A percentile compares a stretch with the other conserved stretches of the same genome.
Conservation (phyloP, 2,329 filamentous ascomycete genomes). For the Sclerotiophoma versabilis region DNA sequence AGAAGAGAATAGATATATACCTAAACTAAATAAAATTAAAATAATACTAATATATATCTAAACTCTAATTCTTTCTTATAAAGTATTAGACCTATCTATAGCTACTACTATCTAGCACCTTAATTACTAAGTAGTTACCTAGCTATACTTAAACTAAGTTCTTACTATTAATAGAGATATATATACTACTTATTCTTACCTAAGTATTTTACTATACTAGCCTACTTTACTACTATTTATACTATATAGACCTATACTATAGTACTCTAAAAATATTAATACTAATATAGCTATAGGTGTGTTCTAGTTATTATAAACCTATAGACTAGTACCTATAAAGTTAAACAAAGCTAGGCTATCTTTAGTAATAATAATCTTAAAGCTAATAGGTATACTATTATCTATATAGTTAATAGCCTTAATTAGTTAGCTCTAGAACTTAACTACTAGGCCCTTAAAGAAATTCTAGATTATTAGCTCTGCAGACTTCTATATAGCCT, state of each 20-base stretch:
- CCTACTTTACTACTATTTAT: slow-evolving; percentile 5
- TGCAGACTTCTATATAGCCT: slow-evolving; percentile 48
- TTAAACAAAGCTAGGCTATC: slow-evolving; percentile 24
- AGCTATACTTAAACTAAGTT: too few species aligned
- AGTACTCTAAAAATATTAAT: slow-evolving; percentile 4
- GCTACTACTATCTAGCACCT: too few species aligned
- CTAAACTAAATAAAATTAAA: too few species aligned
- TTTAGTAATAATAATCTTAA: slow-evolving; percentile 5
- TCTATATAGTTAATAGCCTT: slow-evolving; percentile 45
- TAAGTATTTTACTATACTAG: background rate
- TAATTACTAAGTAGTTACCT: too few species aligned
- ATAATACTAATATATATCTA: too few species aligned
- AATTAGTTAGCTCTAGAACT: slow-evolving; percentile 15
- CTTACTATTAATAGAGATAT: too few species aligned
- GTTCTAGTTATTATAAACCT: slow-evolving; percentile 49
- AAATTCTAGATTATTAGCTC: slow-evolving; percentile 43
- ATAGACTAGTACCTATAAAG: slow-evolving; percentile 22
- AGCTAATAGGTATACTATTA: slow-evolving; percentile 46
- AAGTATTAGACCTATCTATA: too few species aligned
- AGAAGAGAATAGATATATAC: too few species aligned
- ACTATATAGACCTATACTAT: slow-evolving; percentile 1
- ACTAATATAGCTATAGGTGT: slow-evolving; percentile 35
- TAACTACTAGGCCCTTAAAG: slow-evolving; percentile 26
- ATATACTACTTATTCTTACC: too few species aligned
- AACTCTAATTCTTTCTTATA: too few species aligned